phyloP scores from a whole-genome alignment of 2,329 filamentous ascomycete genomes.

The Fusarium guadeloupense region DNA sequence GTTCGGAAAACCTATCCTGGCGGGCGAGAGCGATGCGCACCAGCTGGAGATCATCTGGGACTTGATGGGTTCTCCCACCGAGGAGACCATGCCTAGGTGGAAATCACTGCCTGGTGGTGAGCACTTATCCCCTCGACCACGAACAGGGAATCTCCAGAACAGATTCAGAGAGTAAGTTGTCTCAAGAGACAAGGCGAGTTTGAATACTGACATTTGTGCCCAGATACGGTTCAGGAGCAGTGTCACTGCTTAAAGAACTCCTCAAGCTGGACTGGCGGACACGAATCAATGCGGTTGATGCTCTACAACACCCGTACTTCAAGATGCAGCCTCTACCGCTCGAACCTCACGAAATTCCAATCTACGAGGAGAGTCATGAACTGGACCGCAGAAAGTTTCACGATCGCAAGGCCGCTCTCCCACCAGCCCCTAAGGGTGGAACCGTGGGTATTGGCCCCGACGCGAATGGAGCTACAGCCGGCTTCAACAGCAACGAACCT shows the following conservation, averaged over 20 bases:
- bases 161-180: conserved; percentile 75
- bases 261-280: conserved; percentile 88
- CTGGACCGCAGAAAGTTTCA: conserved; percentile 93
- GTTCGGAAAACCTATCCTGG: conserved; percentile 88
- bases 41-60: conserved; percentile 96
- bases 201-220: conserved; percentile 27
- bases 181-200: neutral
- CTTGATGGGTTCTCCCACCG: conserved; percentile 87
- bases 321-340: conserved; percentile 80
- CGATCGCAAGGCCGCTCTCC: conserved; percentile 82
- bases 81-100: conserved; percentile 94
- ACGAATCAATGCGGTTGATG: conserved; percentile 92
- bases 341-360: conserved; percentile 85
- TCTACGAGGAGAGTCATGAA: conserved; percentile 94
- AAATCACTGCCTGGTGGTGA: conserved; percentile 83
- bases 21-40: conserved; percentile 87
- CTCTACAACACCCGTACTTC: conserved; percentile 92
- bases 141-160: conserved; percentile 72
- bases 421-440: conserved; percentile 90
- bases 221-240: conserved; percentile 73
- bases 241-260: conserved; percentile 83
- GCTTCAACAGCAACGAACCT: conserved; percentile 62
- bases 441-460: conserved; percentile 81
- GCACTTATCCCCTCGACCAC: conserved; percentile 69
- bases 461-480: conserved; percentile 56